Conservation (phyloP, 2,329 filamentous ascomycete genomes). For the Phoma sp. region DNA sequence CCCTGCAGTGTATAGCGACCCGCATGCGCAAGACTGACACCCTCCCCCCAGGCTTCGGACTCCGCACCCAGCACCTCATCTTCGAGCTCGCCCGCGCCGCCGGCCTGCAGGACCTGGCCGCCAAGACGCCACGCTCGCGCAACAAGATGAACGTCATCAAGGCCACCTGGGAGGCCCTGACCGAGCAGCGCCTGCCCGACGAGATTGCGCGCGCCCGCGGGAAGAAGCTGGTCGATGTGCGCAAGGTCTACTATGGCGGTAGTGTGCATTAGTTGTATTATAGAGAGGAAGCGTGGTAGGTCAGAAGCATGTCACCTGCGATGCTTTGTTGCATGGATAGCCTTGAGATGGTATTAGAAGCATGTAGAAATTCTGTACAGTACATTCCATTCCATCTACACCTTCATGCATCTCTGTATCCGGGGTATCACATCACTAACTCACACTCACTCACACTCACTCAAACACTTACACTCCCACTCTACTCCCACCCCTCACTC, state of each 20-base stretch:
- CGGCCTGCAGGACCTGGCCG: constrained; percentile 86
- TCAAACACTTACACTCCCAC: background rate
- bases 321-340: too few species aligned
- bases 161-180: constrained; percentile 82
- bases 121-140: constrained; percentile 80
- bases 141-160: constrained; percentile 99
- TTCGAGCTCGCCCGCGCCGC: constrained; percentile 91
- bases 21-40: background rate
- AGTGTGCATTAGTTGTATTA: constrained; percentile 42
- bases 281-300: too few species aligned
- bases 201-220: constrained; percentile 87
- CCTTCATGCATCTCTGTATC: background rate
- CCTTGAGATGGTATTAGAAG: background rate
- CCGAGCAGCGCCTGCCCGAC: constrained; percentile 84
- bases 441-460: background rate
- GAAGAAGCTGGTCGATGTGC: constrained; percentile 93
- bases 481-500: constrained; percentile 20
- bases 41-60: constrained; percentile 79
- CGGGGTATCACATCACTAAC: constrained; percentile 5
- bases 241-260: constrained; percentile 96
- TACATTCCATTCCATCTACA: too few species aligned
- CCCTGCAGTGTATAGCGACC: too few species aligned
- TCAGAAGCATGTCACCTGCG: too few species aligned
- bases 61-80: constrained; percentile 88
- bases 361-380: constrained; percentile 11